A percentile compares a stretch with the other conserved stretches of the same genome.
phyloP scores from a whole-genome alignment of 2,329 filamentous ascomycete genomes.

The Alternaria dauci region DNA sequence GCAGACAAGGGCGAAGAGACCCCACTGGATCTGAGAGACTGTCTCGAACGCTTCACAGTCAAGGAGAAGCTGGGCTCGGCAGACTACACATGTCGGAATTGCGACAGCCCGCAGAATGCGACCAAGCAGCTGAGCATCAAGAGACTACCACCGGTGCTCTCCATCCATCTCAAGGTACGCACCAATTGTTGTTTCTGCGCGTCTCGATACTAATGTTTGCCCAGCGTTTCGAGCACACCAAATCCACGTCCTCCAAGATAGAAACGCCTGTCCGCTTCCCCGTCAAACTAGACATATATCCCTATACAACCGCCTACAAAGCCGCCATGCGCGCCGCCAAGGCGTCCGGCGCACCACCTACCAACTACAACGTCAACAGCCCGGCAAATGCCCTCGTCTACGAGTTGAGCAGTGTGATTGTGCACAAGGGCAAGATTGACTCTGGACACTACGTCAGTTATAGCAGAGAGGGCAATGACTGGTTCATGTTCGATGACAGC shows the following conservation, averaged over 20 bases:
- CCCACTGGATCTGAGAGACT: slow-evolving; percentile 60
- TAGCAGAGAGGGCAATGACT: slow-evolving; percentile 81
- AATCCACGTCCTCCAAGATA: slow-evolving; percentile 82
- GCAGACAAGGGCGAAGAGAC: slow-evolving; percentile 39
- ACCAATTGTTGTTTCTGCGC: not conserved
- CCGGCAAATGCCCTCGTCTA: slow-evolving; percentile 71
- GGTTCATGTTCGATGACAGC: slow-evolving; percentile 96
- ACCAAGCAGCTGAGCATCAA: slow-evolving; percentile 86
- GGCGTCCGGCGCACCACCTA: slow-evolving; percentile 49
- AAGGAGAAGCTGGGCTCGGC: slow-evolving; percentile 77
- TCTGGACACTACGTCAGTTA: slow-evolving; percentile 94
- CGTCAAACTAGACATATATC: slow-evolving; percentile 85
- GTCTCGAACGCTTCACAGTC: slow-evolving; percentile 86
- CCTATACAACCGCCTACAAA: slow-evolving; percentile 76
- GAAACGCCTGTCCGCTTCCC: slow-evolving; percentile 88
- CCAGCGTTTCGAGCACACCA: slow-evolving; percentile 77
- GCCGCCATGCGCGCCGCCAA: slow-evolving; percentile 34
- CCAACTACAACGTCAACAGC: slow-evolving; percentile 46
- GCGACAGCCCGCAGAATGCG: slow-evolving; percentile 77
- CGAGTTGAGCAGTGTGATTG: slow-evolving; percentile 87
- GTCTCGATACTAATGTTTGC: not conserved
- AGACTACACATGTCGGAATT: slow-evolving; percentile 86
- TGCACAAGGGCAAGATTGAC: slow-evolving; percentile 92
- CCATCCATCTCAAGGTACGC: slow-evolving; percentile 87
- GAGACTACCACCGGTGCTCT: slow-evolving; percentile 84